Evolutionary conservation across 2,329 filamentous ascomycete species (phyloP).

Genomic region (Didymella lethalis): DNA sequence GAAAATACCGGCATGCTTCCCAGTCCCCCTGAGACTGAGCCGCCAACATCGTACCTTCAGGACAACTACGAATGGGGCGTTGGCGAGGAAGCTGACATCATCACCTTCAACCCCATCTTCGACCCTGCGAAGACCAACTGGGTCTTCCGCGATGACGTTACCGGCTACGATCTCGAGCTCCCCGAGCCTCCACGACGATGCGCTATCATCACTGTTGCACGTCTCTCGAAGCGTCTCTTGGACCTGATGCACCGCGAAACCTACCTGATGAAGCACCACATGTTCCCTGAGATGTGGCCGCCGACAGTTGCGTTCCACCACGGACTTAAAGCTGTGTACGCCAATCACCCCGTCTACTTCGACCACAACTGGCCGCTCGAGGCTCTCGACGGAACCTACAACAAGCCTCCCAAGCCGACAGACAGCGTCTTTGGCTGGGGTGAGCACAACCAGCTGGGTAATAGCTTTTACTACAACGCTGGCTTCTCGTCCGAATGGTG

Average conservation of each 20-base stretch:
- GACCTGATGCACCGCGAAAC: constrained; percentile 82
- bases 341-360: constrained; percentile 80
- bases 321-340: constrained; percentile 79
- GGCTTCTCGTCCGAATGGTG: constrained; percentile 58
- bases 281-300: constrained; percentile 82
- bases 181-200: constrained; percentile 72
- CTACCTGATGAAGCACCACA: constrained; percentile 71
- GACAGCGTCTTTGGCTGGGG: constrained; percentile 61
- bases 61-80: constrained; percentile 80
- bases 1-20: constrained; percentile 61
- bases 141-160: constrained; percentile 73
- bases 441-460: constrained; percentile 61
- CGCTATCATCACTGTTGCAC: constrained; percentile 80
- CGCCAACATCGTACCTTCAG: constrained; percentile 64
- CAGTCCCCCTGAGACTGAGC: constrained; percentile 69
- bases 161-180: constrained; percentile 66
- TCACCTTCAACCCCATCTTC: constrained; percentile 81
- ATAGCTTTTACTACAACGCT: constrained; percentile 61
- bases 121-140: constrained; percentile 76
- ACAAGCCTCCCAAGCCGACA: constrained; percentile 55
- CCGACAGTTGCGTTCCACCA: constrained; percentile 77
- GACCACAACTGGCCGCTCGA: constrained; percentile 72
- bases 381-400: constrained; percentile 58
- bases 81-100: constrained; percentile 76
- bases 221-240: constrained; percentile 74